Evolutionary conservation across 2,329 filamentous ascomycete genomes (phyloP).

Genomic region (Colletotrichum graminicola): DNA sequence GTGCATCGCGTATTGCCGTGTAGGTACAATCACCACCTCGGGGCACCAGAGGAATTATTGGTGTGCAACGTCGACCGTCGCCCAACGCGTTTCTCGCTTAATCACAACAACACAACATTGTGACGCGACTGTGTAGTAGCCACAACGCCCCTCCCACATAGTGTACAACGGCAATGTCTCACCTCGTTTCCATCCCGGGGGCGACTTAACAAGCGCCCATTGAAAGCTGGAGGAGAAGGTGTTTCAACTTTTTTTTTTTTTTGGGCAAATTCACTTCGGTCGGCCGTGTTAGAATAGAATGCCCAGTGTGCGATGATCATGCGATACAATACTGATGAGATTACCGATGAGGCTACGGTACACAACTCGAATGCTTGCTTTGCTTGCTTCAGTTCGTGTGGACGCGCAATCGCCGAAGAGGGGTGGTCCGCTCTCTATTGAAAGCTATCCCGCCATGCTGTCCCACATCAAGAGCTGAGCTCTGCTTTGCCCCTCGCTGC

Average conservation of each 20-base stretch:
- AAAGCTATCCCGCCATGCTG: background rate
- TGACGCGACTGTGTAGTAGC: constrained; percentile 29
- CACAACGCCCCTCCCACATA: constrained; percentile 25
- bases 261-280: background rate
- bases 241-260: background rate
- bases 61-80: background rate
- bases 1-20: background rate
- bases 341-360: too few species aligned
- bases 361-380: constrained; percentile 6
- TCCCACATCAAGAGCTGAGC: constrained; percentile 8
- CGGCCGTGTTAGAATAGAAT: background rate
- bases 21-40: too few species aligned
- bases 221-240: background rate
- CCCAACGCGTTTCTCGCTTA: constrained; percentile 27
- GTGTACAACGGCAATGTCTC: constrained; percentile 31
- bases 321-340: background rate
- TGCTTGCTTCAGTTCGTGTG: background rate
- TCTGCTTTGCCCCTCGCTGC: constrained; percentile 2
- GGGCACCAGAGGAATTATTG: background rate
- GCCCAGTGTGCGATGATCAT: background rate
- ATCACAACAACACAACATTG: constrained; percentile 33
- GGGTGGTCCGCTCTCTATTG: background rate
- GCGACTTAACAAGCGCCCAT: background rate
- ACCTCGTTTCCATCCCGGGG: background rate
- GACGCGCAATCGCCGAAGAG: background rate